Base-by-base conservation (phyloP, 1,139 yeast species). In the Saccharomyces uvarum region DNA sequence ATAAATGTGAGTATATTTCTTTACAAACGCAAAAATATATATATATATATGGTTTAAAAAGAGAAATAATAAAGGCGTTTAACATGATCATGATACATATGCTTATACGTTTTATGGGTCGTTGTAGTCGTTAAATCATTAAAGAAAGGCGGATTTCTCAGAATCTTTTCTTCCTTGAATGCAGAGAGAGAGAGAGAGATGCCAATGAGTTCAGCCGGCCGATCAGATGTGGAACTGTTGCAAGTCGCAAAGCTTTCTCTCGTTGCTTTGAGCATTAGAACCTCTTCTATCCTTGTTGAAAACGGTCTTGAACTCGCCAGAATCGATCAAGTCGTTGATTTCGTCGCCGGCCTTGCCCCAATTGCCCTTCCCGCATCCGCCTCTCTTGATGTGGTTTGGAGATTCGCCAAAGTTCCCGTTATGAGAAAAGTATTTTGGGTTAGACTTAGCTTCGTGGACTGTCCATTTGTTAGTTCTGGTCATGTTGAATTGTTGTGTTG, bases 391-490 rank as follows among this genome's bases (percentile, higher is more conserved):
- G 68, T 83, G 81, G 67, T 82, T 84, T 55, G 96, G 95, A 59
- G 83, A 82, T 55, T 81, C 77, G 63, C 84, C 83, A 58, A 72
- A 69, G 63, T 78, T 78, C 33, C 95, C 95, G 63, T 80, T 77
- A 68, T 85, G 89, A 58, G 89, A 85, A 71, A 88, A 88, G 81
- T 81, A 88, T 67, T 80, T 83, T 54, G 90, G 82, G 59, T 78
- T 81, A 32, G 81, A 75, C 59, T 77, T 75, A 54, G 79, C 72
- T 70, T 84, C 86, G 66, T 81, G 85, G 50, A 76, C 76, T 44
- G 85, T 81, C 85, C 93, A 85, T 75, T 88, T 85, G 72, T 82
- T 82, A 54, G 96, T 88, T 82, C 95, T 86, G 57, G 95, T 81
- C 96, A 88, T 88, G 52, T 24, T 38, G 44, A 16, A 29, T 51